These are phyloP conservation scores for Roridomyces roridus DNA, from an alignment of 768 basidiomycete genomes.

Conservation along the genomic window DNA sequence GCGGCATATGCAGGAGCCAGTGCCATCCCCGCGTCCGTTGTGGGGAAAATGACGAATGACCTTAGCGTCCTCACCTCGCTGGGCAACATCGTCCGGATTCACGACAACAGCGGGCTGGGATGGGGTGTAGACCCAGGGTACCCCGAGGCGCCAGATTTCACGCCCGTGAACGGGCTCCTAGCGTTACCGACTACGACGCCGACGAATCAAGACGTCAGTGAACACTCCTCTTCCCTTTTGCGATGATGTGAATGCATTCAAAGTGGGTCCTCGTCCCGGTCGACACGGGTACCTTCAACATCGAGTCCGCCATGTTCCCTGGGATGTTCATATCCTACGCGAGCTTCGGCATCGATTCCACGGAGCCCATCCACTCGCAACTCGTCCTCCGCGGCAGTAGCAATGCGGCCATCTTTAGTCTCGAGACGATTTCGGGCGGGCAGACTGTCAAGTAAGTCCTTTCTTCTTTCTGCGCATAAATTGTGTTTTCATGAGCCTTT, in stretches of 20 bases:
- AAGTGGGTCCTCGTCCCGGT: not conserved
- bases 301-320: not conserved
- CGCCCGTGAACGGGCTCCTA: not conserved
- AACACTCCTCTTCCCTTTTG: no score
- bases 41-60: not conserved
- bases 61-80: no score
- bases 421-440: no score
- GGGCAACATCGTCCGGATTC: not conserved
- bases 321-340: not conserved
- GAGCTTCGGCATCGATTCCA: not conserved
- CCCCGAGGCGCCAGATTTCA: not conserved
- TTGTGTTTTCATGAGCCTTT: no score
- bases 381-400: not conserved
- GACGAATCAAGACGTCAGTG: not conserved
- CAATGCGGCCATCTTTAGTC: not conserved
- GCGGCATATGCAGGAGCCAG: no score
- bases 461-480: not conserved
- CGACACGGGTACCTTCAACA: not conserved
- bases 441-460: not conserved
- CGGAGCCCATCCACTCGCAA: not conserved
- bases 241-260: not conserved
- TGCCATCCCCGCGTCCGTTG: no score
- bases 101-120: not conserved
- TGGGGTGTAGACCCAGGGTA: not conserved
- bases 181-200: not conserved